phyloP scores from a whole-genome alignment of 2,329 filamentous ascomycete genomes.

The Colletotrichum cereale region DNA sequence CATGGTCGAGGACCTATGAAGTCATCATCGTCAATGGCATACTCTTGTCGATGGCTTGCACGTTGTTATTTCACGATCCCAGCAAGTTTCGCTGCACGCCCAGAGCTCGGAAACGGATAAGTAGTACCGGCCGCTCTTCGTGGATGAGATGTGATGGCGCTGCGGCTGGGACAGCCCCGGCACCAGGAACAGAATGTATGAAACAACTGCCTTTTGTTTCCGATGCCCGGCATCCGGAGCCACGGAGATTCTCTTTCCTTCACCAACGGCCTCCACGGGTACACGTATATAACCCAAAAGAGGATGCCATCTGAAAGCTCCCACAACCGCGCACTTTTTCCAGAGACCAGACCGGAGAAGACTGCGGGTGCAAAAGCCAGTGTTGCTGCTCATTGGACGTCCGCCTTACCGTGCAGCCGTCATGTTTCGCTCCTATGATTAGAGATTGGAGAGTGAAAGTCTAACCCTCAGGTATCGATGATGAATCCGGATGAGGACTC shows the following conservation, averaged over 20 bases:
- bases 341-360: neutral
- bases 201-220: constrained; percentile 36
- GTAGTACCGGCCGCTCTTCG: constrained; percentile 3
- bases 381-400: neutral
- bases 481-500: constrained; percentile 8
- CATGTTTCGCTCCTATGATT: neutral
- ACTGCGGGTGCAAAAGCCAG: neutral
- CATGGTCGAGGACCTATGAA: neutral
- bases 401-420: constrained; percentile 9
- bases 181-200: constrained; percentile 20
- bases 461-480: neutral
- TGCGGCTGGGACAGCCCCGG: constrained; percentile 14
- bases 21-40: neutral
- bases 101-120: neutral
- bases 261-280: constrained; percentile 3
- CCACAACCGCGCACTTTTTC: constrained; percentile 7
- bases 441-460: constrained; percentile 8
- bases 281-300: constrained; percentile 4
- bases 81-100: neutral
- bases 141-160: neutral
- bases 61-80: neutral
- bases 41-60: neutral
- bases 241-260: neutral
- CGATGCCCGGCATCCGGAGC: constrained; percentile 36
- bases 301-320: constrained; percentile 30